Evolutionary conservation across 176 grass and related monocot species (phyloP).

Genomic region (Thinopyrum elongatum): DNA sequence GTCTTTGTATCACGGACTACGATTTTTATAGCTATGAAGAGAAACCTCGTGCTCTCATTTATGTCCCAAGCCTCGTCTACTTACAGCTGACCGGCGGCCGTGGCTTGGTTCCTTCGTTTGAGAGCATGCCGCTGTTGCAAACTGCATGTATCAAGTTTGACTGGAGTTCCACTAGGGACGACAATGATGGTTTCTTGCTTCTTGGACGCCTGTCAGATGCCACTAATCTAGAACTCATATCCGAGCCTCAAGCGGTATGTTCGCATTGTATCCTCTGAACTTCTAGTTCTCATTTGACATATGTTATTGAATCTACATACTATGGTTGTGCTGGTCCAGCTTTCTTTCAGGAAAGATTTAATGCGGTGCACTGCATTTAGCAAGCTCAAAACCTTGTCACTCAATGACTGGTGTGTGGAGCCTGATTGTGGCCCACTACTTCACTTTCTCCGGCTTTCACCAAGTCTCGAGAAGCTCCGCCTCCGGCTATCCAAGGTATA

Average conservation of each 20-base stretch:
- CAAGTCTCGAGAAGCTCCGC: not conserved
- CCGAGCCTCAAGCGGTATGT: not conserved
- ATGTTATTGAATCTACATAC: too few species aligned
- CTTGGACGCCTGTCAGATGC: not conserved
- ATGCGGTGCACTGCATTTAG: not conserved
- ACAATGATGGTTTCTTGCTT: not conserved
- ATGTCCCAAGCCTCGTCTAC: not conserved
- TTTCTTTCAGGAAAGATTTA: not conserved
- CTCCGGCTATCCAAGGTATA: not conserved
- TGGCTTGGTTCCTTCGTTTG: not conserved
- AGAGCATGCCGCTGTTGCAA: not conserved
- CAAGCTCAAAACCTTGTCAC: not conserved
- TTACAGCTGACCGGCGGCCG: not conserved
- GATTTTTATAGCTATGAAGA: not conserved
- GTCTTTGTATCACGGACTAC: not conserved
- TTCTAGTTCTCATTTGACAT: too few species aligned
- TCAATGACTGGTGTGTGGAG: not conserved
- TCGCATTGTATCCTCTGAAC: not conserved
- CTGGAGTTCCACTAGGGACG: fast-evolving
- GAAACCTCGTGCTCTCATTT: not conserved
- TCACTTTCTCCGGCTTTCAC: not conserved
- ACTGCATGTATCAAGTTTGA: not conserved
- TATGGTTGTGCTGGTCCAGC: not conserved
- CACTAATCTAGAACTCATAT: not conserved
- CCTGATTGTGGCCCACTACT: not conserved